These are phyloP conservation scores for Amaranthus palmeri DNA, from an alignment of 148 eudicot genomes.

Conservation along the genomic window DNA sequence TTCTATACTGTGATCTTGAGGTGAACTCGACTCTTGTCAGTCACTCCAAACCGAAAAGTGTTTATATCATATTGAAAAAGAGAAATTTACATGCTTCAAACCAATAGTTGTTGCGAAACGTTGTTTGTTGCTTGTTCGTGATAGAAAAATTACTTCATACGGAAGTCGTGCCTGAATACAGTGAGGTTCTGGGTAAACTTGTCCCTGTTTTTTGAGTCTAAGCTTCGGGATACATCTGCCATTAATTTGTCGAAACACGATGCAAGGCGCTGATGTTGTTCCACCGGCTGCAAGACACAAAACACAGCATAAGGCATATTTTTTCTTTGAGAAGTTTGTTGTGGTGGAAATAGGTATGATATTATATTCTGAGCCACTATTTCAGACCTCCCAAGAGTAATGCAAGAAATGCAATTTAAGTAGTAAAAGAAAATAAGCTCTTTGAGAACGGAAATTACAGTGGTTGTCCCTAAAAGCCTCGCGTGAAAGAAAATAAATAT, in stretches of 20 bases:
- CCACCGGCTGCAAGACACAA: slow-evolving; percentile 53
- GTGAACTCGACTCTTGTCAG: slow-evolving; percentile 8
- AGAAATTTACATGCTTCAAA: slow-evolving; percentile 1
- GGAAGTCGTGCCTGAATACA: slow-evolving; percentile 63
- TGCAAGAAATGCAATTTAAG: no score
- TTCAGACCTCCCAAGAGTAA: no score
- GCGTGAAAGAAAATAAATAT: no score
- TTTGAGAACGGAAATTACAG: no score
- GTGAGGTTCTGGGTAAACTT: slow-evolving; percentile 80
- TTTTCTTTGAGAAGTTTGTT: background rate
- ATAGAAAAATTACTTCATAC: slow-evolving; percentile 38
- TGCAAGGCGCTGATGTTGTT: slow-evolving; percentile 74
- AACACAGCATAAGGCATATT: slow-evolving; percentile 1
- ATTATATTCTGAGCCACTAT: no score
- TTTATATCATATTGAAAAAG: slow-evolving; percentile 1
- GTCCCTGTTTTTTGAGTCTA: slow-evolving; percentile 82
- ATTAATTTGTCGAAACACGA: slow-evolving; percentile 65
- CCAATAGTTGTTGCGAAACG: background rate
- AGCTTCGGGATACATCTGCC: slow-evolving; percentile 62
- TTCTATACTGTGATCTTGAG: slow-evolving; percentile 10
- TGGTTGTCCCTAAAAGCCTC: no score
- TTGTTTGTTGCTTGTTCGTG: background rate
- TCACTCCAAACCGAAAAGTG: slow-evolving; percentile 7
- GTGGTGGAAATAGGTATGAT: no score
- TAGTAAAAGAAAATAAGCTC: no score